Conservation (phyloP, 805 yeast species). For the Yarrowia keelungensis region DNA sequence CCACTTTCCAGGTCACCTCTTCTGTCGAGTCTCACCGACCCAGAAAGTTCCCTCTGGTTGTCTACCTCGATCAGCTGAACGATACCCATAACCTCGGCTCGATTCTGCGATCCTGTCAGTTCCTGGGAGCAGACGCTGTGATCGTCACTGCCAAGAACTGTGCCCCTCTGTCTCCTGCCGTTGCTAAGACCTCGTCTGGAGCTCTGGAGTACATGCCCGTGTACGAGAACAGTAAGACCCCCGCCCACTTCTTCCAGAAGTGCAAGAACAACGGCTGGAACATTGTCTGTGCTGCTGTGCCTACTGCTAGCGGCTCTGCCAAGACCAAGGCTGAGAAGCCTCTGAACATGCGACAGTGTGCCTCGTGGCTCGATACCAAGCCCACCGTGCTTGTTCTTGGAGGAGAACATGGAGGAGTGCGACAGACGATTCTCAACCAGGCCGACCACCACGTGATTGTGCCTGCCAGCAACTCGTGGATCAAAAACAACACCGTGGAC, state of each 20-base stretch:
- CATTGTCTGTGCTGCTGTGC: slow-evolving; percentile 66
- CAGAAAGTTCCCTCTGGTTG: slow-evolving; percentile 63
- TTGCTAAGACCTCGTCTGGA: slow-evolving; percentile 83
- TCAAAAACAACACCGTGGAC: slow-evolving; percentile 57
- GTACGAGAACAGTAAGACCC: slow-evolving; percentile 59
- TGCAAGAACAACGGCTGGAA: slow-evolving; percentile 71
- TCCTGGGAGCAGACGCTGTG: slow-evolving; percentile 80
- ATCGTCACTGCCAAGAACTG: slow-evolving; percentile 72
- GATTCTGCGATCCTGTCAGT: slow-evolving; percentile 77
- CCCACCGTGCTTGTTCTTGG: slow-evolving; percentile 82
- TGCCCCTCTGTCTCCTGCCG: slow-evolving; percentile 78
- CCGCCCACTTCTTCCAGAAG: slow-evolving; percentile 66
- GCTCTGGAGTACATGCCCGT: slow-evolving; percentile 77
- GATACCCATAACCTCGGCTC: slow-evolving; percentile 93
- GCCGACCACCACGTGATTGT: slow-evolving; percentile 47
- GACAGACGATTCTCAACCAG: slow-evolving; percentile 64
- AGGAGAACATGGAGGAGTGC: slow-evolving; percentile 83
- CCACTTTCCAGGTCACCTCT: slow-evolving; percentile 23
- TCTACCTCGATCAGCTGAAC: slow-evolving; percentile 77
- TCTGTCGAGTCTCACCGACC: slow-evolving; percentile 16
- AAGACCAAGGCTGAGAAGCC: slow-evolving; percentile 49
- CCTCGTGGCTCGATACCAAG: slow-evolving; percentile 53
- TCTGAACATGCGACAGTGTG: slow-evolving; percentile 55
- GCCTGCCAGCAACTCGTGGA: slow-evolving; percentile 14
- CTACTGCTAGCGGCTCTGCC: slow-evolving; percentile 42